Evolutionary conservation across 1,139 yeast species (phyloP).

Genomic region (Saccharomycopsis hybrid): DNA sequence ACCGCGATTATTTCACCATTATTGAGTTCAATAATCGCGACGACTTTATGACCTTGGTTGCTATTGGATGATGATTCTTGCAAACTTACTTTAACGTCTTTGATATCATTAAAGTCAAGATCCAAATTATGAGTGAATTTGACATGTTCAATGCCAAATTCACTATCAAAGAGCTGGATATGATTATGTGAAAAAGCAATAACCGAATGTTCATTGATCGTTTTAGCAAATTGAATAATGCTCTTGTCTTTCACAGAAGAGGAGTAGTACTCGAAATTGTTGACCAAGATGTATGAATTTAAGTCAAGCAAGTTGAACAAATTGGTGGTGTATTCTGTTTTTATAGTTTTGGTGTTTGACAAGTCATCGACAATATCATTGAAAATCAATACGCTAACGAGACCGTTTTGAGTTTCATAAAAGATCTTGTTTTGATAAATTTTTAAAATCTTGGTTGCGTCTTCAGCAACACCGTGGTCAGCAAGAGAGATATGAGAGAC

Average conservation of each 20-base stretch:
- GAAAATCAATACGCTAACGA: slow-evolving; percentile 14
- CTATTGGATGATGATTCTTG: slow-evolving; percentile 18
- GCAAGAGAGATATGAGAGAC: no score
- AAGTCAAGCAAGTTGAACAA: slow-evolving; percentile 11
- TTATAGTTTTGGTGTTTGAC: not conserved
- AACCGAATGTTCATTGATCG: slow-evolving; percentile 11
- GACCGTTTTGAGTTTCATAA: slow-evolving; percentile 16
- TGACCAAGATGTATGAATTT: slow-evolving; percentile 10
- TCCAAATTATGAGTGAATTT: slow-evolving; percentile 23
- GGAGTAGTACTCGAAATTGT: slow-evolving; percentile 15
- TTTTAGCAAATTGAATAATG: slow-evolving; percentile 1
- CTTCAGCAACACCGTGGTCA: no score
- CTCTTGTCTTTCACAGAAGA: slow-evolving; percentile 3
- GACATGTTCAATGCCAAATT: slow-evolving; percentile 23
- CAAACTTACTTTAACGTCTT: slow-evolving; percentile 21
- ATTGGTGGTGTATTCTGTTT: slow-evolving; percentile 7
- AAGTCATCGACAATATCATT: not conserved
- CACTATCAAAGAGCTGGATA: slow-evolving; percentile 23
- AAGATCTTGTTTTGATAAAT: slow-evolving; percentile 21
- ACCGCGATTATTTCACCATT: slow-evolving; percentile 26
- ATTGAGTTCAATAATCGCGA: slow-evolving; percentile 22
- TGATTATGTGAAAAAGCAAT: not conserved
- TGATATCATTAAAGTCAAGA: slow-evolving; percentile 23
- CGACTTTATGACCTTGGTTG: slow-evolving; percentile 23
- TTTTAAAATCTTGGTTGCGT: slow-evolving; percentile 16